Base-by-base conservation (phyloP, 1,284 basidiomycete species). In the Pyrrhoderma lamaoense region DNA sequence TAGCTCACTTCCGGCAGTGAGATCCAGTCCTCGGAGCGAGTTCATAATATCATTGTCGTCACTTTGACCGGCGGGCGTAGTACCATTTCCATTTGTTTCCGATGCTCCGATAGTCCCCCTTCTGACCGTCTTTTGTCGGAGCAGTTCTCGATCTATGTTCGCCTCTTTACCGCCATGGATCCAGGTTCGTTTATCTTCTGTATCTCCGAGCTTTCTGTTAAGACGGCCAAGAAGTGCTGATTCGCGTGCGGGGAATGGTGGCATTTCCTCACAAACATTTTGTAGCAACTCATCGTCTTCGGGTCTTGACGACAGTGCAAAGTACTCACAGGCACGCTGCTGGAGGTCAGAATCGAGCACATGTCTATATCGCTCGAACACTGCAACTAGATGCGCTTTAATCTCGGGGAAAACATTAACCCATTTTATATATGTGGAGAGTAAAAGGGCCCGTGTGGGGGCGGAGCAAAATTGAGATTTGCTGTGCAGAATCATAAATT, bases 341-440 rank as follows among this genome's bases (percentile, higher is more conserved):
- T 99, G 96, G 3, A 99, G 76, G 64, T 99, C 96, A 18, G 94
- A 85, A 65, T 99, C 95, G n/a, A 99, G 80, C 34, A 98, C 92
- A 63, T 96, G 92, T 18, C 91, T 85, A 67, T 97, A 99, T n/a
- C 93, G 89, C 61, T 97, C 93, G 63, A 99, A 95, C 56, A 99
- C 92, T 66, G 88, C 90, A 61, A 97, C 65, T 19, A 99, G 79
- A 63, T 96, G 93, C 19, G 86, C 80, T 60, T 95, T 94, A 69
- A 99, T 97, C 68, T 99, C 96, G 5, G 96, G 96, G 70, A 99
- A 99, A 49, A 99, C 85, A 66, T 99, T 99, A 57, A 97, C 90
- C 95, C 93, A 96, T 75, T 99, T 99, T 72, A 98, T 86, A 66
- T 99, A 99, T 0, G 96, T 97, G 5, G 95, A 95, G 13, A 99